These are phyloP conservation scores for Fusarium sp. DNA, from an alignment of 2,329 filamentous ascomycete species.

Conservation along the genomic window DNA sequence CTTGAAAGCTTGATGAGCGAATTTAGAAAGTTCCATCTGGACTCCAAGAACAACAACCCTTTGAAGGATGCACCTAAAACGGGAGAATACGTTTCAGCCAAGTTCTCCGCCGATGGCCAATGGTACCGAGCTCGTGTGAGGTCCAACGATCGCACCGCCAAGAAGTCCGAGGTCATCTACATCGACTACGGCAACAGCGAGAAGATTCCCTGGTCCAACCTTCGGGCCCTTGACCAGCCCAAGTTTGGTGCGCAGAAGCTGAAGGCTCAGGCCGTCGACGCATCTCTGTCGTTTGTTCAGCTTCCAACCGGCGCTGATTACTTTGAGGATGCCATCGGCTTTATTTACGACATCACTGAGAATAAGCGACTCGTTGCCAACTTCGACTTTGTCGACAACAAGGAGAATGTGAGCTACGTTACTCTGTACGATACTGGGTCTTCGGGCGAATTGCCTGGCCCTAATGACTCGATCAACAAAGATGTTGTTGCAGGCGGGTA, in stretches of 20 bases:
- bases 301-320: constrained; percentile 87
- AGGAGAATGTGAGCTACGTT: constrained; percentile 85
- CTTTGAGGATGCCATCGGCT: constrained; percentile 80
- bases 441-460: constrained; percentile 63
- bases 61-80: constrained; percentile 84
- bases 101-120: constrained; percentile 87
- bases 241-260: constrained; percentile 86
- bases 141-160: constrained; percentile 89
- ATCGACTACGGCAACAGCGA: constrained; percentile 98
- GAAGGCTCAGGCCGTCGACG: constrained; percentile 87
- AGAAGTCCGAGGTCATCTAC: constrained; percentile 91
- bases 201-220: constrained; percentile 82
- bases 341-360: constrained; percentile 79
- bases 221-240: constrained; percentile 81
- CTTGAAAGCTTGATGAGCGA: constrained; percentile 89
- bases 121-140: constrained; percentile 96
- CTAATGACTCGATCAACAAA: constrained; percentile 87
- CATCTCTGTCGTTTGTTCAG: constrained; percentile 87
- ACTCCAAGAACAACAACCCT: constrained; percentile 80
- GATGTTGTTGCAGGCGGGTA: constrained; percentile 85
- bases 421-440: constrained; percentile 85
- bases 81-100: constrained; percentile 90
- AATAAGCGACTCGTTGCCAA: constrained; percentile 85
- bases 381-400: constrained; percentile 83
- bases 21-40: constrained; percentile 91